These are phyloP conservation scores for Plectosphaerella cucumerina DNA, from an alignment of 2,329 filamentous ascomycete species.

Conservation along the genomic window DNA sequence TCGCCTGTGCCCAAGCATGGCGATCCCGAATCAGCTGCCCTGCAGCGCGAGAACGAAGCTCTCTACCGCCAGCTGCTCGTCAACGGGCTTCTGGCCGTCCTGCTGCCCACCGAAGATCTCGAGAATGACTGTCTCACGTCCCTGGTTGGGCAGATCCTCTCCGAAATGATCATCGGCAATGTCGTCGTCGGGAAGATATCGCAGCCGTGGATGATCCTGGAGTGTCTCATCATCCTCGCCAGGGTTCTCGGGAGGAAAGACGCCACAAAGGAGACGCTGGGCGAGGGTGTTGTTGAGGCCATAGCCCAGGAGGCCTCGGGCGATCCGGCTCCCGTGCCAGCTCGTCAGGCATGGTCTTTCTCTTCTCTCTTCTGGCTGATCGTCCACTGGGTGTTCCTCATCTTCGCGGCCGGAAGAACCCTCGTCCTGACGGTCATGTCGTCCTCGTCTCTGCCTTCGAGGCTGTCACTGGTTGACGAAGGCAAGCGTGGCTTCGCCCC, in stretches of 20 bases:
- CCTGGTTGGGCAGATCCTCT: constrained; percentile 81
- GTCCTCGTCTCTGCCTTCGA: constrained; percentile 62
- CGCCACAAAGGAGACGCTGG: constrained; percentile 7
- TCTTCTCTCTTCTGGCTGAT: constrained; percentile 50
- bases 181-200: constrained; percentile 74
- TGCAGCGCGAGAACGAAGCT: constrained; percentile 73
- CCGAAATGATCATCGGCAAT: constrained; percentile 84
- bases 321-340: neutral
- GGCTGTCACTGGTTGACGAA: constrained; percentile 24
- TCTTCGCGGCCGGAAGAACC: constrained; percentile 62
- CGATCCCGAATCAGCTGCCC: constrained; percentile 43
- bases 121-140: constrained; percentile 81
- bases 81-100: constrained; percentile 72
- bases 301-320: neutral
- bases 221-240: constrained; percentile 71
- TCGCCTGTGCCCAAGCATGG: constrained; percentile 65
- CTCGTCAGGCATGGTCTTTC: constrained; percentile 30
- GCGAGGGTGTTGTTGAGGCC: constrained; percentile 8
- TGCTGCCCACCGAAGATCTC: constrained; percentile 89
- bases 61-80: constrained; percentile 86
- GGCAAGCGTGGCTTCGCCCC: constrained; percentile 12
- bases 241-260: constrained; percentile 30
- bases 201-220: constrained; percentile 87
- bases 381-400: constrained; percentile 50
- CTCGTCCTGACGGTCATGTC: constrained; percentile 60